phyloP scores from a whole-genome alignment of 352 stramenopile genomes.

The Phytophthora cactorum region DNA sequence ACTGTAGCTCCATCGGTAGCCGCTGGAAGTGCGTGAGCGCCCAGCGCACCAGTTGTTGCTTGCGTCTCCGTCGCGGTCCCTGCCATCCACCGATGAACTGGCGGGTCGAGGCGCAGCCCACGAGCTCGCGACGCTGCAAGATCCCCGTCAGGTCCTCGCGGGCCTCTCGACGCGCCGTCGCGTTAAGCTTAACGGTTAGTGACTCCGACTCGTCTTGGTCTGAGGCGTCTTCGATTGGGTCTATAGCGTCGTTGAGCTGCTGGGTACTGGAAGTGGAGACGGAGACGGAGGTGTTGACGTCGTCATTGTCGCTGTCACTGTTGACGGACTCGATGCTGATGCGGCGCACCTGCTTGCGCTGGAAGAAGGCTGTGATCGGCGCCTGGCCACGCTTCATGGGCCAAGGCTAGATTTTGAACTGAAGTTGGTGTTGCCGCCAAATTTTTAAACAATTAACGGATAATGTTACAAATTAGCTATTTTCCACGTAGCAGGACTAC shows the following conservation, averaged over 20 bases:
- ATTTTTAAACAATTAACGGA: conserved; percentile 1
- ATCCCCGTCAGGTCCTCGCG: conserved; percentile 41
- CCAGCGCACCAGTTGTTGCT: conserved; percentile 66
- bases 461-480: too few species aligned
- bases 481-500: too few species aligned
- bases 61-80: conserved; percentile 31
- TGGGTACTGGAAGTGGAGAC: neutral
- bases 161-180: conserved; percentile 8
- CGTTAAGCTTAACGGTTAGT: neutral
- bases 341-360: conserved; percentile 49
- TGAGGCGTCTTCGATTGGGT: conserved; percentile 7
- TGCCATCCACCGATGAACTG: conserved; percentile 7
- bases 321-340: conserved; percentile 27
- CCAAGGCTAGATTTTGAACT: conserved; percentile 4
- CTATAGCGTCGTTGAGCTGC: neutral
- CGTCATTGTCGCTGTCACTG: conserved; percentile 26
- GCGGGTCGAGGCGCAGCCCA: conserved; percentile 19
- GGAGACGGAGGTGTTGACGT: neutral
- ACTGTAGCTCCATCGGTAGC: conserved; percentile 50
- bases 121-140: conserved; percentile 54
- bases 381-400: conserved; percentile 32
- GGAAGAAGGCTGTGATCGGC: conserved; percentile 77
- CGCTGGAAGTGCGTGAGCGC: conserved; percentile 54
- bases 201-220: neutral
- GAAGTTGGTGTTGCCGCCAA: conserved; percentile 17